Percentiles rank a stretch among this genome's conserved stretches.
Conservation (phyloP, 805 yeast species). For the Sugiyamaella marilandica region DNA sequence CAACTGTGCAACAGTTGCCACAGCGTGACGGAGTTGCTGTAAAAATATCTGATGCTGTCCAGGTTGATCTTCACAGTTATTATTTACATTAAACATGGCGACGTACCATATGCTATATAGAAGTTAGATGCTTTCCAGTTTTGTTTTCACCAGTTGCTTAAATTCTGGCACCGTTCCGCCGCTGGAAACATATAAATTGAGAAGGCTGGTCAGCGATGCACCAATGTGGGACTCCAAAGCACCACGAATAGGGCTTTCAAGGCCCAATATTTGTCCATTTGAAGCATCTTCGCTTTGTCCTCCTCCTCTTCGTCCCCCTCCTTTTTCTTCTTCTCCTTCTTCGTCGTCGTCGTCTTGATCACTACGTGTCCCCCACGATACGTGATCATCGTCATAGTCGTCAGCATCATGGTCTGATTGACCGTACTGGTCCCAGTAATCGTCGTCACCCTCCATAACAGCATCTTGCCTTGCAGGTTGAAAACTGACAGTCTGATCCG, state of each 20-base stretch:
- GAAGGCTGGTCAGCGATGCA: not conserved
- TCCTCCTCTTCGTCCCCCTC: too few relatives aligned
- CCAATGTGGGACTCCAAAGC: not conserved
- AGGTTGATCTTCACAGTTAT: too few relatives aligned
- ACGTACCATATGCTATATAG: too few relatives aligned
- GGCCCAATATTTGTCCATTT: not conserved
- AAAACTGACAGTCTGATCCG: not conserved
- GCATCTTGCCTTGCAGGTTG: not conserved
- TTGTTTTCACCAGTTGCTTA: not conserved
- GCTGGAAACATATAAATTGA: not conserved
- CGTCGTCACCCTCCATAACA: slow-evolving; percentile 8
- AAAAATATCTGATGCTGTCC: too few relatives aligned
- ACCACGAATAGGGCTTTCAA: not conserved
- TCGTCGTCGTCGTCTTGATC: too few relatives aligned
- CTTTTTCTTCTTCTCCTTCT: not conserved
- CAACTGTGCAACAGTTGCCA: too few relatives aligned
- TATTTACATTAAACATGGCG: too few relatives aligned
- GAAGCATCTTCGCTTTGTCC: too few relatives aligned
- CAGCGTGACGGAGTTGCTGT: too few relatives aligned
- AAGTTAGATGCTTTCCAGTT: not conserved
- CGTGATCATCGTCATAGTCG: not conserved
- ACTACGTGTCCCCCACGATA: not conserved
- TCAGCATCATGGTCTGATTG: not conserved
- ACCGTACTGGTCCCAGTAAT: slow-evolving; percentile 16
- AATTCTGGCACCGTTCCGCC: not conserved